Conservation (phyloP, 495 filamentous ascomycete genomes). For the Aspergillus affinis region DNA sequence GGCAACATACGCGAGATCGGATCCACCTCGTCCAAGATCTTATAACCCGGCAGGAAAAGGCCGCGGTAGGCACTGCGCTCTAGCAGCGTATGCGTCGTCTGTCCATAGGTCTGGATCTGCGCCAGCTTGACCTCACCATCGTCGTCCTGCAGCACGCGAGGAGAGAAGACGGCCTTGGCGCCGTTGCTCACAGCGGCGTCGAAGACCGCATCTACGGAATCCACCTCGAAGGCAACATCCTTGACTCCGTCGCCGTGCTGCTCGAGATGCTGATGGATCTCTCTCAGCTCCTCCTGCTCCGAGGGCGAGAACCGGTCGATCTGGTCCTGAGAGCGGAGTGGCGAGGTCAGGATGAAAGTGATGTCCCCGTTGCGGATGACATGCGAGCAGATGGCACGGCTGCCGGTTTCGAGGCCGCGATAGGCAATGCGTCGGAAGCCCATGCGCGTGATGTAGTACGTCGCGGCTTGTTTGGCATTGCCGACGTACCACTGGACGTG, state of each 20-base stretch:
- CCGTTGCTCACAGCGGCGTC: conserved; percentile 65
- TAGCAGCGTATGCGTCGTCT: conserved; percentile 88
- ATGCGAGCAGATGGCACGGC: conserved; percentile 70
- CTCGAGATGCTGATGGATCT: conserved; percentile 75
- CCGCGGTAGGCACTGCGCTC: conserved; percentile 65
- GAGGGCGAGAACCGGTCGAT: conserved; percentile 46
- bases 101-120: conserved; percentile 81
- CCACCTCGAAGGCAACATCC: conserved; percentile 89
- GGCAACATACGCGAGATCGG: conserved; percentile 55
- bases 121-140: conserved; percentile 64
- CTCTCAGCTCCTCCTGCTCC: conserved; percentile 58
- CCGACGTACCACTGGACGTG: conserved; percentile 92
- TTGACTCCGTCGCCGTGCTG: conserved; percentile 88
- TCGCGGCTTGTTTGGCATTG: conserved; percentile 90
- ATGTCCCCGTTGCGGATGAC: conserved; percentile 77
- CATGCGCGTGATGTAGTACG: conserved; percentile 81
- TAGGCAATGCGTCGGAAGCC: conserved; percentile 82
- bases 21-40: conserved; percentile 43
- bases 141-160: conserved; percentile 44
- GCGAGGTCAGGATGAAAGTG: conserved; percentile 81
- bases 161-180: conserved; percentile 61
- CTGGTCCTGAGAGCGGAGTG: conserved; percentile 61
- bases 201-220: conserved; percentile 76
- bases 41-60: conserved; percentile 78
- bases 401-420: conserved; percentile 82